phyloP scores from a whole-genome alignment of 805 yeast species.

The Gaillardinia entomophila region DNA sequence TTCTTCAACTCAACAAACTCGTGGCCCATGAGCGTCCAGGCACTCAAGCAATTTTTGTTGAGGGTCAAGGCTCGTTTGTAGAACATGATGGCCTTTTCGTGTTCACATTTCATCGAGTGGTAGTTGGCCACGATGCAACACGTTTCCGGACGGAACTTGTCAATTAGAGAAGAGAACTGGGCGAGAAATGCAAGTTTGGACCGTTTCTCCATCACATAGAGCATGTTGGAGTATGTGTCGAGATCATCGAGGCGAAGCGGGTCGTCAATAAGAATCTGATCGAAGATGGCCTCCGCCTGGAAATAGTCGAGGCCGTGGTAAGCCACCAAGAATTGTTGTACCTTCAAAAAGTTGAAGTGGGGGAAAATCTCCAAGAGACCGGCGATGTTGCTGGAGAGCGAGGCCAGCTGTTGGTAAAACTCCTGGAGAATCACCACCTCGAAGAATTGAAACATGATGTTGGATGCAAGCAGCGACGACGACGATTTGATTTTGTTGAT shows the following conservation, averaged over 20 bases:
- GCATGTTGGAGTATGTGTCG: slow-evolving; percentile 90
- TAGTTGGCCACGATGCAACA: slow-evolving; percentile 93
- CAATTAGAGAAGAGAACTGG: slow-evolving; percentile 75
- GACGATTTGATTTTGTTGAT: slow-evolving; percentile 32
- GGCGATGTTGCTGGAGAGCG: slow-evolving; percentile 45
- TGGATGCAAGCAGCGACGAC: slow-evolving; percentile 22
- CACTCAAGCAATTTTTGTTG: slow-evolving; percentile 74
- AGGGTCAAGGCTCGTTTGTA: slow-evolving; percentile 84
- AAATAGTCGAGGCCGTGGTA: slow-evolving; percentile 83
- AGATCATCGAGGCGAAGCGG: slow-evolving; percentile 87
- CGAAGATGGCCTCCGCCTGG: slow-evolving; percentile 75
- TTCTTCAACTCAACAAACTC: slow-evolving; percentile 95
- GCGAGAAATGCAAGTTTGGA: slow-evolving; percentile 83
- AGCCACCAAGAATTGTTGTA: slow-evolving; percentile 76
- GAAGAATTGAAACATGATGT: slow-evolving; percentile 47
- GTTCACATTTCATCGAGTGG: slow-evolving; percentile 86
- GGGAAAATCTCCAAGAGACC: slow-evolving; percentile 58
- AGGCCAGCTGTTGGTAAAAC: slow-evolving; percentile 62
- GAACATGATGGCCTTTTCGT: slow-evolving; percentile 90
- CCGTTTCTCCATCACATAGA: slow-evolving; percentile 87
- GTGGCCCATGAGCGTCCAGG: slow-evolving; percentile 99
- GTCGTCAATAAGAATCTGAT: slow-evolving; percentile 63
- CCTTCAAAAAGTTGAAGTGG: slow-evolving; percentile 61
- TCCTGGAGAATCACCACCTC: slow-evolving; percentile 68
- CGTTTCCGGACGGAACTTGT: slow-evolving; percentile 87